Evolutionary conservation across 139 green algal genomes (phyloP).

Genomic region (Tetraselmis striata): DNA sequence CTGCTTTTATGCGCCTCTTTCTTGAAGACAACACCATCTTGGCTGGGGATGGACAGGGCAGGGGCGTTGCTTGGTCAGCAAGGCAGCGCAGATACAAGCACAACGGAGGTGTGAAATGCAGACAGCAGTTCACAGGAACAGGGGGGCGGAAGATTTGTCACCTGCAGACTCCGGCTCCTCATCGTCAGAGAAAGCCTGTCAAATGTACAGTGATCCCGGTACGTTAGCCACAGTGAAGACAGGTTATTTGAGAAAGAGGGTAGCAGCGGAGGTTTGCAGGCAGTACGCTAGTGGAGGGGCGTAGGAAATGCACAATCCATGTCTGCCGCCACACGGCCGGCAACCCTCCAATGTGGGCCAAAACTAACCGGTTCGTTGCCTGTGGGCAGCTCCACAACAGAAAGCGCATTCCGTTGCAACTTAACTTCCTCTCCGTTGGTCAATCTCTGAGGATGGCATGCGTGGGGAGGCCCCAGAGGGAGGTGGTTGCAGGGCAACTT

Average conservation of each 20-base stretch:
- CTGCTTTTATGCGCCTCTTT: neutral
- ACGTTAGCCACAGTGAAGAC: neutral
- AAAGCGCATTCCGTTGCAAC: slow-evolving; percentile 69
- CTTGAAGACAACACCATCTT: neutral
- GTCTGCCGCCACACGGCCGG: slow-evolving; percentile 2
- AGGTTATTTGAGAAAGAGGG: slow-evolving; percentile 12
- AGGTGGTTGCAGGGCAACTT: neutral
- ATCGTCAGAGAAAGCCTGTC: no score
- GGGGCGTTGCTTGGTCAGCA: no score
- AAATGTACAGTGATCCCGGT: slow-evolving; percentile 3
- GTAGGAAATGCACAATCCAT: neutral
- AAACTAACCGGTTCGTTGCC: slow-evolving; percentile 30
- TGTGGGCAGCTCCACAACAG: slow-evolving; percentile 44
- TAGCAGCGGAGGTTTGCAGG: neutral
- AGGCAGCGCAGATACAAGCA: no score
- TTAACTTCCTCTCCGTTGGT: slow-evolving; percentile 57
- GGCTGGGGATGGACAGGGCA: neutral
- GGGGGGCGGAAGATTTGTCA: neutral
- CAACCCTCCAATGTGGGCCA: no score
- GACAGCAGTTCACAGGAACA: neutral
- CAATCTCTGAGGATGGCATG: slow-evolving; percentile 26
- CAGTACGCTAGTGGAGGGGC: neutral
- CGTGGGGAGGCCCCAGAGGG: neutral
- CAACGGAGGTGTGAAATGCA: no score
- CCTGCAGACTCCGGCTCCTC: neutral